A percentile compares a stretch with the other conserved stretches of the same genome.
phyloP scores from a whole-genome alignment of 768 basidiomycete genomes.

The Lactarius evosmus region DNA sequence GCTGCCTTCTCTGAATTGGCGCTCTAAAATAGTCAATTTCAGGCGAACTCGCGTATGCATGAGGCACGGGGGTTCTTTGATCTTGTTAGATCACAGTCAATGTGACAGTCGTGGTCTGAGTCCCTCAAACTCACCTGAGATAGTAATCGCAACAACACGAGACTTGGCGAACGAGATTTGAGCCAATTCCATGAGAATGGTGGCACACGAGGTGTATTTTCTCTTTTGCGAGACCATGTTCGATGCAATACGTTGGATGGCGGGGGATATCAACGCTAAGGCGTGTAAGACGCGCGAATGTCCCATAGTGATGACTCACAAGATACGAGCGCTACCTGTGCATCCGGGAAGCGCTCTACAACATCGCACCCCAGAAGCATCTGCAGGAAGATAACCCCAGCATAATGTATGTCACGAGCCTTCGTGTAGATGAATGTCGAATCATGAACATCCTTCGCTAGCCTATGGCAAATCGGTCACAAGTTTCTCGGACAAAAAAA shows the following conservation, averaged over 20 bases:
- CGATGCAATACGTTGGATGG: conserved; percentile 49
- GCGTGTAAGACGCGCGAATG: neutral
- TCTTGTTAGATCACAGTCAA: conserved; percentile 31
- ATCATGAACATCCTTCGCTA: conserved; percentile 74
- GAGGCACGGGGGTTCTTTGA: conserved; percentile 51
- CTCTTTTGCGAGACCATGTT: conserved; percentile 62
- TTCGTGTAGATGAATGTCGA: conserved; percentile 76
- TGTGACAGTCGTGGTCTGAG: neutral
- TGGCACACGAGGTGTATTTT: conserved; percentile 52
- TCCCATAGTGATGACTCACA: conserved; percentile 41
- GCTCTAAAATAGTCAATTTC: conserved; percentile 61
- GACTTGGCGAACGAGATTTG: conserved; percentile 21
- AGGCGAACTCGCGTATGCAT: conserved; percentile 50
- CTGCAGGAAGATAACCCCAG: conserved; percentile 76
- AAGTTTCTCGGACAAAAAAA: conserved; percentile 6
- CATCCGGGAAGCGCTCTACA: conserved; percentile 47
- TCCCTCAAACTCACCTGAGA: conserved; percentile 29
- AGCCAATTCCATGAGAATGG: conserved; percentile 52
- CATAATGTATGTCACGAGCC: conserved; percentile 77
- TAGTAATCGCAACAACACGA: conserved; percentile 29
- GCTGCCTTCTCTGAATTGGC: conserved; percentile 41
- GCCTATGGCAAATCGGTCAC: conserved; percentile 42
- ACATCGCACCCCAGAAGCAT: conserved; percentile 83
- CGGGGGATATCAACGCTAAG: conserved; percentile 52
- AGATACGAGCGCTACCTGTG: conserved; percentile 54